A percentile compares a stretch with the other conserved stretches of the same genome.
Evolutionary conservation across 257 asterid species (phyloP).

Genomic region (Nicotiana noctiflora): DNA sequence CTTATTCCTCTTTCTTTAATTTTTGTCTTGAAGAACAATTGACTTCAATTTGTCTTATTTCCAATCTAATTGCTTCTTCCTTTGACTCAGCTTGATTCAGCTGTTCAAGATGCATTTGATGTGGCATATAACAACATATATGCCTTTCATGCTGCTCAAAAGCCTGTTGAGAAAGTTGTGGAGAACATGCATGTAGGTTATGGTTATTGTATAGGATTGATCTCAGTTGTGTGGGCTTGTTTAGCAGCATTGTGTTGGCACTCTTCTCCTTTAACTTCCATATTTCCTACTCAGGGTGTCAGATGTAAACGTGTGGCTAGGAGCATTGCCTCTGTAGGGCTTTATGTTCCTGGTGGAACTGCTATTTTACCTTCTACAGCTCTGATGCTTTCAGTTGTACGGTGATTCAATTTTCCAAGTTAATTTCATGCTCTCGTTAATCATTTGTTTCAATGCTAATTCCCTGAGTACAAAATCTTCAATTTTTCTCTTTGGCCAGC

Average conservation of each 20-base stretch:
- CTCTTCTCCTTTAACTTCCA: constrained; percentile 11
- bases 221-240: not conserved
- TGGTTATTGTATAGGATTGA: not conserved
- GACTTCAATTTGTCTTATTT: not conserved
- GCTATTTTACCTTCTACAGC: constrained; percentile 99
- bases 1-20: too few species aligned
- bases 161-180: constrained; percentile 67
- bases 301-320: constrained; percentile 92
- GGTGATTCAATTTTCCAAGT: constrained; percentile 28
- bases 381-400: constrained; percentile 93
- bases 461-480: not conserved
- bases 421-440: not conserved
- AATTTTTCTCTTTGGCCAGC: constrained; percentile 47
- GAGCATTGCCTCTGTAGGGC: constrained; percentile 87
- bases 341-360: constrained; percentile 98
- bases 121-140: constrained; percentile 83
- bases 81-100: constrained; percentile 63
- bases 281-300: constrained; percentile 57
- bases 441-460: not conserved
- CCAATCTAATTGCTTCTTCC: not conserved
- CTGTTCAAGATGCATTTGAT: constrained; percentile 84
- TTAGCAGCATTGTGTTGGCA: not conserved
- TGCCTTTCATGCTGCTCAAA: constrained; percentile 90
- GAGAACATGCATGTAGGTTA: constrained; percentile 84
- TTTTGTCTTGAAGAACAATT: not conserved